Base-by-base conservation (phyloP, 495 filamentous ascomycete species). In the Penicillium samsonianum region DNA sequence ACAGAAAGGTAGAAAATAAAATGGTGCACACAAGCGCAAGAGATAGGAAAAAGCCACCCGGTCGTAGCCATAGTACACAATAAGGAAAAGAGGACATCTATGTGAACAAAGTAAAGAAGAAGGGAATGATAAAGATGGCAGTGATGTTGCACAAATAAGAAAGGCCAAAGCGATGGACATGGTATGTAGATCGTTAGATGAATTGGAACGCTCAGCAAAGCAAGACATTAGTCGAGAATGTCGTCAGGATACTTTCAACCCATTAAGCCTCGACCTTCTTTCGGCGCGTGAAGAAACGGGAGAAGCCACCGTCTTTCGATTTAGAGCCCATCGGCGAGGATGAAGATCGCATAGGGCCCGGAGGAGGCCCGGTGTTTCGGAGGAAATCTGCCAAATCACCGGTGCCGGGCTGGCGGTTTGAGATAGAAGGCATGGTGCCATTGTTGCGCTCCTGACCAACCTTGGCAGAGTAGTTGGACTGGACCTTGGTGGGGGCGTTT, bases 341-440 rank as follows among this genome's bases (percentile, higher is more conserved):
- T 17, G 61, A 30, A 4, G 60, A 31, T 17, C 52, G 68, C 12
- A 61, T 57, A 5, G 77, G 68, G 47, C 71, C 72, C 2, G 89
- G 89, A n/a, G 90, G 89, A 14, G 91, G 90, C 19, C 81, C 90
- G 22, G 87, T 89, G 57, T 86, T 87, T 40, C 81, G 84, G 14
- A 96, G 73, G 69, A 96, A 95, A 60, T 90, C 87, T 3, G 91
- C 90, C 52, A 96, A 71, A 30, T 92, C 90, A 40, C 82, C 83
- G 3, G 89, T 91, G 26, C 78, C 78, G n/a, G 73, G 72, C 48
- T 76, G 61, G 52, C 68, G 59, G 33, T 68, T 54, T n/a, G 65
- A 63, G 7, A 64, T 55, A 47, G 61, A 62, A 17, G 70, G 64
- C 40, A 65, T 59, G 62, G 59, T 57, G 57, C 73, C 67, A 7